phyloP scores from a whole-genome alignment of 2,329 filamentous ascomycete genomes.

The Septoria linicola region DNA sequence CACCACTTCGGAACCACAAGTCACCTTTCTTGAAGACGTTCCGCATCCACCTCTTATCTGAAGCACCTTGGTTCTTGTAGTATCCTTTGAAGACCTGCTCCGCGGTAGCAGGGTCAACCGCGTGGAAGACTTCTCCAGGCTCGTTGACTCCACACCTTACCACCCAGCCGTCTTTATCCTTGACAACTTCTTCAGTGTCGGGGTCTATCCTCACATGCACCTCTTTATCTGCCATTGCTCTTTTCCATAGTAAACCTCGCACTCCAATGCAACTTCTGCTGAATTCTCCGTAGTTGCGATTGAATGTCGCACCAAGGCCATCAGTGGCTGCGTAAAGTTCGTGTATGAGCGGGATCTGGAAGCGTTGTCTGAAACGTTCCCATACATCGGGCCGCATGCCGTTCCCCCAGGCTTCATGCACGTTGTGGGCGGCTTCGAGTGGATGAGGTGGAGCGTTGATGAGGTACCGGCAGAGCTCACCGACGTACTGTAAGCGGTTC shows the following conservation, averaged over 20 bases:
- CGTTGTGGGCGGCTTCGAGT: constrained; percentile 68
- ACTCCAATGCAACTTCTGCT: constrained; percentile 29
- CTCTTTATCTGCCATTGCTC: constrained; percentile 25
- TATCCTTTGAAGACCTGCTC: constrained; percentile 74
- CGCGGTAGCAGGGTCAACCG: constrained; percentile 63
- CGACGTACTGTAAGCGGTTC: constrained; percentile 79
- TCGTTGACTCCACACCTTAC: constrained; percentile 60
- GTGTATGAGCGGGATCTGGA: constrained; percentile 36
- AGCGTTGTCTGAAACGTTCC: constrained; percentile 75
- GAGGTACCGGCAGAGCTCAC: constrained; percentile 79
- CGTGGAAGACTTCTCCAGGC: constrained; percentile 73
- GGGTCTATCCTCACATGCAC: constrained; percentile 68
- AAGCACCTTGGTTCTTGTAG: constrained; percentile 69
- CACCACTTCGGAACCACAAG: constrained; percentile 77
- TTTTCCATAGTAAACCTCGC: constrained; percentile 31
- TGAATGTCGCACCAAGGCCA: constrained; percentile 33
- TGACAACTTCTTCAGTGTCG: constrained; percentile 64
- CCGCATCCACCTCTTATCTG: constrained; percentile 69
- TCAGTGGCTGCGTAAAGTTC: constrained; percentile 42
- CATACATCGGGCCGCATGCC: constrained; percentile 80
- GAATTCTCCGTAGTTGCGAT: constrained; percentile 32
- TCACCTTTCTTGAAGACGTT: constrained; percentile 74
- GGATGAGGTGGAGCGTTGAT: constrained; percentile 63
- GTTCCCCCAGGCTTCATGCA: constrained; percentile 75
- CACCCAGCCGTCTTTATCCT: constrained; percentile 66